Evolutionary conservation across 2,329 filamentous ascomycete genomes (phyloP), one percentile per base, ranked within the genome.

Genomic region (Cadophora sp.): DNA sequence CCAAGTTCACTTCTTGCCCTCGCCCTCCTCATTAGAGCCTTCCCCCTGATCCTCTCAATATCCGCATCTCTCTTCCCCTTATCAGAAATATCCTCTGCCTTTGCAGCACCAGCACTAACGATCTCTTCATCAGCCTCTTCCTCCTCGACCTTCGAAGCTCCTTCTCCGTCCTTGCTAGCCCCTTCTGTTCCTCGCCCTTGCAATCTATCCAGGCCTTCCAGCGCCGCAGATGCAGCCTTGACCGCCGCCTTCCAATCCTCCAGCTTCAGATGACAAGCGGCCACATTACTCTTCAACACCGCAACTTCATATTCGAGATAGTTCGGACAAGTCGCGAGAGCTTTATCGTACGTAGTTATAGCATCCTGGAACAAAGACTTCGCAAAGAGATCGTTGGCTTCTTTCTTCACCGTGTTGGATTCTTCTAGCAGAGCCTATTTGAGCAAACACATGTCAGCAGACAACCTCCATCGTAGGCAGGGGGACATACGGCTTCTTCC

Each of bases 301-400:
- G 94, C 93, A 69, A 95, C 84, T 73, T 97, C 93, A 80, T 93
- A 97, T 77, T 95, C 89, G 30, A 97, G 86, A 77, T 97, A 96
- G 71, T 88, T 89, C 1, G 95, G 95, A 74, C 93, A 94, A 8
- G 89, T 86, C 14, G 88, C 84, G 3, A 96, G 83, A 24, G 96
- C 94, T 71, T 91, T 87, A 74, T 94, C 90, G 80, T 98, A 98
- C 68, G 87, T 90, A 72, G 89, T 86, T 69, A 98, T 90, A 48
- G 95, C 95, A 69, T 90, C 88, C 65, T 90, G 86, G 79, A 91
- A 96, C 69, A 89, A 87, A 50, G 87, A 86, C 3, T 87, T 85
- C 0, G 85, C 83, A 80, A 97, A 98, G n/a, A 94, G 85, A 5
- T 85, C 79, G 76, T 97, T 98, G 16, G 93, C 95, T 65, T 89